A percentile compares a stretch with the other conserved stretches of the same genome.
Conservation (phyloP, 306 rosid genomes). For the Sicyos edulis region DNA sequence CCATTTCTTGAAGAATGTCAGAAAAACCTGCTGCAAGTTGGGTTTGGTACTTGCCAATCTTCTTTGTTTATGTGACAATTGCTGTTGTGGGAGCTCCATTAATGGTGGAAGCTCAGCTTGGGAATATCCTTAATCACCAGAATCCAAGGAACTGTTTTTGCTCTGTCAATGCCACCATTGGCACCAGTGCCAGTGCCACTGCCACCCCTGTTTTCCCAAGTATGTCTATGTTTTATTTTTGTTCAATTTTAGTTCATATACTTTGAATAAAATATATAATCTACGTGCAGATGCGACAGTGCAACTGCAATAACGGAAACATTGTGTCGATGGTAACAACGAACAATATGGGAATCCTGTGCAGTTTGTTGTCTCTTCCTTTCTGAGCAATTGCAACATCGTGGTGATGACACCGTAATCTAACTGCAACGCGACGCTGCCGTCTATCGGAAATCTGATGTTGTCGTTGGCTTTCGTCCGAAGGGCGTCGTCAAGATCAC, state of each 20-base stretch:
- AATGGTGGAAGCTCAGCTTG: too few relatives aligned
- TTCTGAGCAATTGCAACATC: slow-evolving; percentile 18
- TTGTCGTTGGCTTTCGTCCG: slow-evolving; percentile 12
- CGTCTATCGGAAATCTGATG: slow-evolving; percentile 4
- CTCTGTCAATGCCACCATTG: slow-evolving; percentile 24
- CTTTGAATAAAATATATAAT: too few relatives aligned
- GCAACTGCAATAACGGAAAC: slow-evolving; percentile 27
- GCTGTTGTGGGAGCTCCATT: too few relatives aligned
- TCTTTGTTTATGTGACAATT: too few relatives aligned
- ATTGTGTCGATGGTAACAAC: slow-evolving; percentile 27
- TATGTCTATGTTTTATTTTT: slow-evolving; percentile 19
- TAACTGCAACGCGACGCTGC: slow-evolving; percentile 28
- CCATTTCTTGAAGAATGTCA: too few relatives aligned
- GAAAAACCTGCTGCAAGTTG: too few relatives aligned
- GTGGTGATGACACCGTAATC: slow-evolving; percentile 31
- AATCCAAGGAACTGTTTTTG: too few relatives aligned
- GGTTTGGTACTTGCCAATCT: too few relatives aligned
- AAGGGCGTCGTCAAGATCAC: slow-evolving; percentile 21
- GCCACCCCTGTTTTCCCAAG: slow-evolving; percentile 34
- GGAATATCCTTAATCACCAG: too few relatives aligned
- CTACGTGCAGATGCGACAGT: slow-evolving; percentile 14
- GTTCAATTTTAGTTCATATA: too few relatives aligned
- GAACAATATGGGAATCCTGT: slow-evolving; percentile 6
- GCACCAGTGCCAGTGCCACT: slow-evolving; percentile 24
- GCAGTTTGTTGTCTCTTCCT: too few relatives aligned